Conservation (phyloP, 495 filamentous ascomycete genomes). For the Ramalina intermedia region DNA sequence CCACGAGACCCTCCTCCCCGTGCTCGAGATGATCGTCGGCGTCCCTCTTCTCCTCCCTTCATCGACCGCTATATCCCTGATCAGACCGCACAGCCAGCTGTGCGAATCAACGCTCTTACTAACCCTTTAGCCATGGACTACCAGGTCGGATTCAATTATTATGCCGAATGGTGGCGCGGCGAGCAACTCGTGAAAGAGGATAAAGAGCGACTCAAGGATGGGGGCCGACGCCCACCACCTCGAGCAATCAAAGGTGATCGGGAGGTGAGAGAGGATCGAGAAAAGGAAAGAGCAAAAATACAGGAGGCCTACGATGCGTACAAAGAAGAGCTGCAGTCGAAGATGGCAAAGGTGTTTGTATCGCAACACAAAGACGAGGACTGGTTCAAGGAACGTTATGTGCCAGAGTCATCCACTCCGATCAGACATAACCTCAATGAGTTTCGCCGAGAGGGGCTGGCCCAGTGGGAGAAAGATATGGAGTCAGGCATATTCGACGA, state of each 20-base stretch:
- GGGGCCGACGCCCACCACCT: slow-evolving; percentile 55
- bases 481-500: slow-evolving; percentile 77
- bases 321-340: slow-evolving; percentile 84
- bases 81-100: slow-evolving; percentile 44
- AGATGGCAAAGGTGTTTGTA: slow-evolving; percentile 81
- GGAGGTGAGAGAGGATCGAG: slow-evolving; percentile 71
- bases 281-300: slow-evolving; percentile 77
- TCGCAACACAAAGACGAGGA: slow-evolving; percentile 82
- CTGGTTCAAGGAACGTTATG: slow-evolving; percentile 95
- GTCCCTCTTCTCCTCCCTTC: slow-evolving; percentile 46
- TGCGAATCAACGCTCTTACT: slow-evolving; percentile 57
- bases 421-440: slow-evolving; percentile 56
- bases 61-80: slow-evolving; percentile 96
- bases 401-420: slow-evolving; percentile 58
- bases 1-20: slow-evolving; percentile 56
- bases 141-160: slow-evolving; percentile 93
- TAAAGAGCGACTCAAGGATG: slow-evolving; percentile 61
- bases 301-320: slow-evolving; percentile 86
- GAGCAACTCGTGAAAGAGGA: slow-evolving; percentile 81
- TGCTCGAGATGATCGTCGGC: slow-evolving; percentile 54
- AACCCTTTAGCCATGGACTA: slow-evolving; percentile 78
- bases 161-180: slow-evolving; percentile 88
- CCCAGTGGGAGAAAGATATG: slow-evolving; percentile 75
- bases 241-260: slow-evolving; percentile 53
- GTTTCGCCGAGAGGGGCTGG: slow-evolving; percentile 58